These are phyloP conservation scores for Globisporangium takayamanum DNA, from an alignment of 352 stramenopile genomes.

Conservation along the genomic window DNA sequence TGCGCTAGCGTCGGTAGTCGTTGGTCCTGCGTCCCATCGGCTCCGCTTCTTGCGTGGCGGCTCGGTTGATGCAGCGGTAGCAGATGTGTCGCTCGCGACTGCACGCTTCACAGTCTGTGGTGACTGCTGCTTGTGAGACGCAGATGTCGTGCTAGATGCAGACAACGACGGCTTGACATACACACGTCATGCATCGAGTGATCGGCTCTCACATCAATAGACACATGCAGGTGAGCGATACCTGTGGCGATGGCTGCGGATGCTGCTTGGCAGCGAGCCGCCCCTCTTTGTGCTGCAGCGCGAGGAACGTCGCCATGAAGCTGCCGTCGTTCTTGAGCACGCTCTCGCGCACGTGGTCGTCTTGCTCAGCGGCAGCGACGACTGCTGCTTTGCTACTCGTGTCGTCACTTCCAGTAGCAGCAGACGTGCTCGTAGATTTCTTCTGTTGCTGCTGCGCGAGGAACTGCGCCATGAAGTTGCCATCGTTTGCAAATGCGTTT, in stretches of 20 bases:
- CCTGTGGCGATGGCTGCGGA: not conserved
- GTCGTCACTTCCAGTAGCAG: not conserved
- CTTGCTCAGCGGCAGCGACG: constrained; percentile 9
- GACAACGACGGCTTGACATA: not conserved
- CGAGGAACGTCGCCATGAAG: constrained; percentile 19
- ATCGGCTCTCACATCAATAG: too few relatives aligned
- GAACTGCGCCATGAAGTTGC: constrained; percentile 23
- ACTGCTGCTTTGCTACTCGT: not conserved
- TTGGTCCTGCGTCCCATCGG: constrained; percentile 10
- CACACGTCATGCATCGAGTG: too few relatives aligned
- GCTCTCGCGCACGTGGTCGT: constrained; percentile 11
- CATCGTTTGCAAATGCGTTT: constrained; percentile 19
- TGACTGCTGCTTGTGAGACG: too few relatives aligned
- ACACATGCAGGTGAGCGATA: not conserved
- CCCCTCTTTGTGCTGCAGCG: constrained; percentile 17
- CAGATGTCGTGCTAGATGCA: constrained; percentile 3
- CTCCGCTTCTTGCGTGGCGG: constrained; percentile 10
- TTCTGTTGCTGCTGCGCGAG: constrained; percentile 9
- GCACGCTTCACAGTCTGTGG: not conserved
- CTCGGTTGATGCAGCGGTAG: not conserved
- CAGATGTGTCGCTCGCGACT: not conserved
- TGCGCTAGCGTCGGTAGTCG: not conserved
- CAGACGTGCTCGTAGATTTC: too few relatives aligned
- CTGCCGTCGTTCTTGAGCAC: constrained; percentile 18
- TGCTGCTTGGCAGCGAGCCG: not conserved